Base-by-base conservation (phyloP, 805 yeast genomes). In the Ogataea corticis region DNA sequence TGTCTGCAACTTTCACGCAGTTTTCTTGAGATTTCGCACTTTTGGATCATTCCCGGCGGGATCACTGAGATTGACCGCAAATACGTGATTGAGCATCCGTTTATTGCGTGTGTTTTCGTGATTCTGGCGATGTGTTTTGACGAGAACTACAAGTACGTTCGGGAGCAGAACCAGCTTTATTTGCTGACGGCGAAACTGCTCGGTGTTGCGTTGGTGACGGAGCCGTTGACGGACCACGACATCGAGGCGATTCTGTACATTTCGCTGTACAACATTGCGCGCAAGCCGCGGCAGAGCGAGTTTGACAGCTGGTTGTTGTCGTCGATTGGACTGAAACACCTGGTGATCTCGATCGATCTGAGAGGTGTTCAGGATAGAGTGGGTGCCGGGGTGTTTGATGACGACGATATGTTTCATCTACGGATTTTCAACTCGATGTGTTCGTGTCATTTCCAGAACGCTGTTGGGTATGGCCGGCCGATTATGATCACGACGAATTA, bases 11-110 rank as follows among this genome's bases (percentile, higher is more conserved):
- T 80, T 25, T 73, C 78, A 0, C 67, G 70, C 45, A 72, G 73
- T 21, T 80, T 79, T 49, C 57, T 79, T 30, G 72, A 69, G 14
- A 73, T 72, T 34, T 78, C 84, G 3, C 82, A 77, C 54, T 77
- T 75, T 55, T 80, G 83, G 82, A 77, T 80, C 36, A 74, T 79
- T 4, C 84, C 84, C 1, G 83, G 83, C 10, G 83, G 83, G 4
- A 69, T 78, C n/a, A 75, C 70, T 30, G 70, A 69, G 27, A 70
- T 79, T 11, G 67, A 72, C 33, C 58, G 70, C 31, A 63, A 63
- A 10, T 80, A 75, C 55, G 83, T 76, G 4, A 52, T 63, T 14
- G 66, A 69, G 27, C 83, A 79, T 58, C 76, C 82, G 3, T 78
- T 79, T 48, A 78, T 76, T 17, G 66, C 81, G 0, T 75, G 81